Evolutionary conservation across 352 stramenopile genomes (phyloP).

Genomic region (Chrysophaeum taylorii): DNA sequence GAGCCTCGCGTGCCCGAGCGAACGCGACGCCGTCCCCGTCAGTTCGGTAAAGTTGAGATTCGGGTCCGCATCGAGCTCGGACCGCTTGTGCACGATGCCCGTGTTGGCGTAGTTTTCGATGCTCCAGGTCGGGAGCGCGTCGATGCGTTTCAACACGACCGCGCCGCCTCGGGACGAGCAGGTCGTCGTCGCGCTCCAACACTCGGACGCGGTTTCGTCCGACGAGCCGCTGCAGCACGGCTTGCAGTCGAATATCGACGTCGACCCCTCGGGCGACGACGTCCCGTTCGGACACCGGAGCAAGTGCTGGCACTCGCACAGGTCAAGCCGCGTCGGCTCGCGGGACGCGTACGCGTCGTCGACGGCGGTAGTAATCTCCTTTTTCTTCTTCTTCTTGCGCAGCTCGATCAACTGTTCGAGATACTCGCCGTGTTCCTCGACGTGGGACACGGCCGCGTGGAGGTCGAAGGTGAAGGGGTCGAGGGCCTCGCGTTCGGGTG

Average conservation of each 20-base stretch:
- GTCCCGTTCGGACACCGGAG: conserved; percentile 89
- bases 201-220: conserved; percentile 3
- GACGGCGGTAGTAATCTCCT: no score
- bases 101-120: conserved; percentile 29
- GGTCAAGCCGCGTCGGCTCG: conserved; percentile 52
- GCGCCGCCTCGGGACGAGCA: not conserved
- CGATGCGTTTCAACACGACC: conserved; percentile 72
- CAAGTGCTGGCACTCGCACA: conserved; percentile 79
- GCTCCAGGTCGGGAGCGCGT: conserved; percentile 52
- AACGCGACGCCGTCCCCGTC: conserved; percentile 44
- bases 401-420: conserved; percentile 63
- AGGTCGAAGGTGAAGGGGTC: conserved; percentile 83
- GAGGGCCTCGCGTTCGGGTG: conserved; percentile 37
- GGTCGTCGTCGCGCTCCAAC: not conserved
- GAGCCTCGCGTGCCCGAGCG: conserved; percentile 52
- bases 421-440: conserved; percentile 70
- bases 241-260: conserved; percentile 49
- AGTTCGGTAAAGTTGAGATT: conserved; percentile 53
- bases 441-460: conserved; percentile 62
- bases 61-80: not conserved
- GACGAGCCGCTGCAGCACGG: not conserved
- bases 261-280: conserved; percentile 28
- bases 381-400: conserved; percentile 31
- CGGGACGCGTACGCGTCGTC: not conserved
- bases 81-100: not conserved